phyloP scores from a whole-genome alignment of 768 basidiomycete genomes.

The Tylopilus plumbeoviolaceoides region DNA sequence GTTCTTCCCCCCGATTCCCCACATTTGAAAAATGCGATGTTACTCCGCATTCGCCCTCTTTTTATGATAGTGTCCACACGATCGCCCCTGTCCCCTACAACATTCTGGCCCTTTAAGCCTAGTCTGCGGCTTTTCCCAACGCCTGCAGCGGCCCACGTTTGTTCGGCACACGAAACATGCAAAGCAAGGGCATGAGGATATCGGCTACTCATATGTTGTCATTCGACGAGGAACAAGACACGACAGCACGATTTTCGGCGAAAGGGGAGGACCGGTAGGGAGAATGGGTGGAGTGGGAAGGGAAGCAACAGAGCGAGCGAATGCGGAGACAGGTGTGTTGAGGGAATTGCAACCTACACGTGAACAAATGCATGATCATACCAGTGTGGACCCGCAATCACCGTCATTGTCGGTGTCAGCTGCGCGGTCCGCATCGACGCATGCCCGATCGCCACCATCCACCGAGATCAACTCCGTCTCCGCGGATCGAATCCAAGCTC shows the following conservation, averaged over 20 bases:
- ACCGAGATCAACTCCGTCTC: conserved; percentile 19
- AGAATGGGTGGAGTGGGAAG: conserved; percentile 29
- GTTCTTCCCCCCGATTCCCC: conserved; percentile 7
- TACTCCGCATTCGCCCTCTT: conserved; percentile 1
- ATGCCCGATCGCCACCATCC: conserved; percentile 13
- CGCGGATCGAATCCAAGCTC: conserved; percentile 17
- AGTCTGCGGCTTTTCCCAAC: conserved; percentile 82
- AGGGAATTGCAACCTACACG: conserved; percentile 26
- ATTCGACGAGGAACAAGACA: conserved; percentile 79
- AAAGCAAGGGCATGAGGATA: conserved; percentile 78
- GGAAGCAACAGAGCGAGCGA: conserved; percentile 28
- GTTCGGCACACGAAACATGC: conserved; percentile 87
- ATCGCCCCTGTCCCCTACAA: conserved; percentile 75
- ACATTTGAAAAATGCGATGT: conserved; percentile 16
- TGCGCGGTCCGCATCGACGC: conserved; percentile 5
- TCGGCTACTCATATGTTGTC: conserved; percentile 87
- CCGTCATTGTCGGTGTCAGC: conserved; percentile 17
- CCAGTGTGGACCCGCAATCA: conserved; percentile 24
- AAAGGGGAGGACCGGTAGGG: conserved; percentile 16
- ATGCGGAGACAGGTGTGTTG: conserved; percentile 11
- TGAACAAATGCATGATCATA: conserved; percentile 16
- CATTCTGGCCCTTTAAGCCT: conserved; percentile 48
- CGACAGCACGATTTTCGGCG: conserved; percentile 5
- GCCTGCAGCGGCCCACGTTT: conserved; percentile 82
- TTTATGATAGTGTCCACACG: conserved; percentile 78